These are phyloP conservation scores for Trypanosoma caninum DNA, from an alignment of 208 protist species.

Conservation along the genomic window DNA sequence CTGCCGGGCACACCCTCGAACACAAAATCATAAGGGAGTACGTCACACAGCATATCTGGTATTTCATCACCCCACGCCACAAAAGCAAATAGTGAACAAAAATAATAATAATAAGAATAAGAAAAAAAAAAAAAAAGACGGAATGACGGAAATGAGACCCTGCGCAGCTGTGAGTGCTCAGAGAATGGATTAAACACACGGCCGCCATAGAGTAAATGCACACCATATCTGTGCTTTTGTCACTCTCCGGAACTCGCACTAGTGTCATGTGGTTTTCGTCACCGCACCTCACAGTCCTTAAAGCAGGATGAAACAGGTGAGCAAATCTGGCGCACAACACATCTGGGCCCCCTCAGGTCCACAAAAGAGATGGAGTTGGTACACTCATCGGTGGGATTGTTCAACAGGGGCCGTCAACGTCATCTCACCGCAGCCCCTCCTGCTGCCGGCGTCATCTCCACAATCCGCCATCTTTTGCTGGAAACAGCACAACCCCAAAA, in stretches of 20 bases:
- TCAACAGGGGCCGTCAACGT: slow-evolving; percentile 34
- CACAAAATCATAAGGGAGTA: slow-evolving; percentile 28
- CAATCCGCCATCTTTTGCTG: too few relatives aligned
- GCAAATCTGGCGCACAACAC: too few relatives aligned
- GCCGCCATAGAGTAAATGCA: slow-evolving; percentile 6
- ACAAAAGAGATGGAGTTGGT: slow-evolving; percentile 50
- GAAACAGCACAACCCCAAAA: too few relatives aligned
- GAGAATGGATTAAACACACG: slow-evolving; percentile 21
- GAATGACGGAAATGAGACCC: too few relatives aligned
- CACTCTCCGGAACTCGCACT: too few relatives aligned
- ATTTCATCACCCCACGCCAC: slow-evolving; percentile 14
- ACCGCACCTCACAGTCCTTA: too few relatives aligned
- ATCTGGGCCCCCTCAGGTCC: slow-evolving; percentile 64
- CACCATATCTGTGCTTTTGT: too few relatives aligned
- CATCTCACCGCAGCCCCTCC: too few relatives aligned
- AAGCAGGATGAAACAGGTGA: too few relatives aligned
- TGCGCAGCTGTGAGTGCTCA: slow-evolving; percentile 14
- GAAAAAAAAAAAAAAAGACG: not conserved
- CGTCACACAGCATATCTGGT: slow-evolving; percentile 22
- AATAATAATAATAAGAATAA: not conserved
- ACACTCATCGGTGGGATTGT: slow-evolving; percentile 69
- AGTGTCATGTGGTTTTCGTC: too few relatives aligned
- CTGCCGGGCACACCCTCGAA: too few relatives aligned
- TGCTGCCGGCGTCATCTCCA: too few relatives aligned
- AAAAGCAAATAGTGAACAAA: not conserved